Evolutionary conservation across 257 asterid species (phyloP).

Genomic region (Dorcoceras hygrometricum): DNA sequence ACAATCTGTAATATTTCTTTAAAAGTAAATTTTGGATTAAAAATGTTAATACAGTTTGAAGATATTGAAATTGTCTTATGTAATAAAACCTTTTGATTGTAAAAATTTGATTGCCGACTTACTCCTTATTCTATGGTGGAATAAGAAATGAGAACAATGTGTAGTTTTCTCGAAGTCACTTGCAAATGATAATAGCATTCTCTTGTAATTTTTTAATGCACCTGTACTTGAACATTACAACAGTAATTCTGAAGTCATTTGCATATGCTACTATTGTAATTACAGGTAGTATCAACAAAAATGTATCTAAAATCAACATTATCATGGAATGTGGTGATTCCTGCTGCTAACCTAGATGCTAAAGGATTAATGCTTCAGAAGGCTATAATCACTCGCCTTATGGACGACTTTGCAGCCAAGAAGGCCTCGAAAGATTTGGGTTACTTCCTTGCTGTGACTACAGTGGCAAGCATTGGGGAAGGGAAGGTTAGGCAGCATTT

Average conservation of each 20-base stretch:
- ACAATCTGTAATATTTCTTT: no score
- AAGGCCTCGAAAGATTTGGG: slow-evolving; percentile 70
- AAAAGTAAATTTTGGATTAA: not conserved
- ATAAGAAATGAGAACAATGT: not conserved
- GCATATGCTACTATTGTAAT: not conserved
- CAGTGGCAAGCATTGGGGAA: slow-evolving; percentile 56
- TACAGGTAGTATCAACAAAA: not conserved
- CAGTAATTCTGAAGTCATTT: no score
- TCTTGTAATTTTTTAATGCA: not conserved
- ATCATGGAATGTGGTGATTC: slow-evolving; percentile 61
- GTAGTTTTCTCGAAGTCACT: not conserved
- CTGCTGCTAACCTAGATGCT: slow-evolving; percentile 49
- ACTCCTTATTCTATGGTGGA: not conserved
- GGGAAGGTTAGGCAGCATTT: slow-evolving; percentile 69
- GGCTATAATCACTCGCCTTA: slow-evolving; percentile 64
- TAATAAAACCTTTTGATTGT: not conserved
- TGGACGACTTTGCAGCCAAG: slow-evolving; percentile 78
- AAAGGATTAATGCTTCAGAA: slow-evolving; percentile 71
- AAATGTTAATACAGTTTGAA: not conserved
- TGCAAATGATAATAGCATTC: not conserved
- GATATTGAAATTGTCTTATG: not conserved
- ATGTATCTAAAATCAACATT: slow-evolving; percentile 47
- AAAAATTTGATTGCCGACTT: not conserved
- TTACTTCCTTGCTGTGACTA: slow-evolving; percentile 62
- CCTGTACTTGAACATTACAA: not conserved